Evolutionary conservation across 2,329 filamentous ascomycete genomes (phyloP).

Genomic region (Westerdykella ornata): DNA sequence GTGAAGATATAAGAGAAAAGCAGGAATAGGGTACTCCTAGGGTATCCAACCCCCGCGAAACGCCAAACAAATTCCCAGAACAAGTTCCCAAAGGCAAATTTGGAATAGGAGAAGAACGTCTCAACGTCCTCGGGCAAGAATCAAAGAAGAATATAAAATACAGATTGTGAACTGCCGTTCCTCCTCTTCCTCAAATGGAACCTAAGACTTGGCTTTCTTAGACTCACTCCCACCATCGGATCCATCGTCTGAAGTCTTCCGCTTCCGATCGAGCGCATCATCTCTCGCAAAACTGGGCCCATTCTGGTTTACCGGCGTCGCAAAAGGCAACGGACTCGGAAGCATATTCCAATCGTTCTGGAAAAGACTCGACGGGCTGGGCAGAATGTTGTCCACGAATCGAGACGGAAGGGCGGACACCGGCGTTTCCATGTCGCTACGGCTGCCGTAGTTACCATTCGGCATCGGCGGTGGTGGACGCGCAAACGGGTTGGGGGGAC

Average conservation of each 20-base stretch:
- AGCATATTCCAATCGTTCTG: conserved; percentile 74
- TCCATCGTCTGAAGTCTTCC: conserved; percentile 37
- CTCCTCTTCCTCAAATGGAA: no score
- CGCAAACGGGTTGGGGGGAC: conserved; percentile 92
- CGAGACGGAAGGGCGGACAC: conserved; percentile 90
- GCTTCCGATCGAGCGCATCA: conserved; percentile 36
- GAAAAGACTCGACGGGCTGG: conserved; percentile 85
- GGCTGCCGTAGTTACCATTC: conserved; percentile 38
- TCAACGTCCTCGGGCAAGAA: no score
- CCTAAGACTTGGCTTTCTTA: conserved; percentile 34
- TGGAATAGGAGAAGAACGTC: no score
- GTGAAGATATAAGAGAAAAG: no score
- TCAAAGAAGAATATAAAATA: no score
- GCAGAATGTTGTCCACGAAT: conserved; percentile 80
- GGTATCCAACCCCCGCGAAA: no score
- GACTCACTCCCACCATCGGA: conserved; percentile 28
- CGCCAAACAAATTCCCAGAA: no score
- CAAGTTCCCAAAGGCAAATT: no score
- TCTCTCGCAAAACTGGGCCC: conserved; percentile 42
- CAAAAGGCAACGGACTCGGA: conserved; percentile 87
- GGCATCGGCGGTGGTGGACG: conserved; percentile 70
- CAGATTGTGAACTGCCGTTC: no score
- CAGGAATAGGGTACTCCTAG: no score
- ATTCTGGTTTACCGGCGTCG: conserved; percentile 59
- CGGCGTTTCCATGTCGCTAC: conserved; percentile 59